Percentiles rank a stretch among this genome's conserved stretches.
phyloP scores from a whole-genome alignment of 139 green algal genomes.

The Haematococcus lacustris region DNA sequence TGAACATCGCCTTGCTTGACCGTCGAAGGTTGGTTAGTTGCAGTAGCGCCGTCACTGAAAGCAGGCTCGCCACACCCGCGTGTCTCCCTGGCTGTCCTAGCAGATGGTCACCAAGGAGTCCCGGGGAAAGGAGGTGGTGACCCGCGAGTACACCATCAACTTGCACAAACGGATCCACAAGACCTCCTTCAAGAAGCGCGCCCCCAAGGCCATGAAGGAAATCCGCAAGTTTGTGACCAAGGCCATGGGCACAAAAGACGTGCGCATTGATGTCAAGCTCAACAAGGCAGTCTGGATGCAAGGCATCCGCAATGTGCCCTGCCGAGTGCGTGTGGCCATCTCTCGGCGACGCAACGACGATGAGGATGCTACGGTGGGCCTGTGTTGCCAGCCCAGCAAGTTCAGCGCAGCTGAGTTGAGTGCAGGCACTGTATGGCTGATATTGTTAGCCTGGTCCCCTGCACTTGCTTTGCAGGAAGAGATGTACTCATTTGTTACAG shows the following conservation, averaged over 20 bases:
- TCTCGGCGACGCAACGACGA: slow-evolving; percentile 92
- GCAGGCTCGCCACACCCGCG: no score
- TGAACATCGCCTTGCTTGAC: no score
- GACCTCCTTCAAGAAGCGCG: slow-evolving; percentile 92
- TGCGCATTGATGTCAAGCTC: slow-evolving; percentile 95
- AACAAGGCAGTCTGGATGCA: slow-evolving; percentile 98
- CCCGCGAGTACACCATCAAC: slow-evolving; percentile 99
- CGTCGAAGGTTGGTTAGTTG: no score
- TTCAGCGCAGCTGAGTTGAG: no score
- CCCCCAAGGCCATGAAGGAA: slow-evolving; percentile 90
- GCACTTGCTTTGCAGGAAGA: slow-evolving; percentile 87
- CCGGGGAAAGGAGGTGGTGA: slow-evolving; percentile 71
- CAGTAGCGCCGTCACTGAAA: no score
- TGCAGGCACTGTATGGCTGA: no score
- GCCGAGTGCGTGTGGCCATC: slow-evolving; percentile 84
- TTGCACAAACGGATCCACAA: slow-evolving; percentile 89
- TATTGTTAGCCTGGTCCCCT: no score
- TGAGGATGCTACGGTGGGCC: slow-evolving; percentile 92
- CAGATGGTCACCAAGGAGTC: slow-evolving; percentile 62
- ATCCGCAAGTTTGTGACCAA: slow-evolving; percentile 93
- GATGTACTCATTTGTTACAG: slow-evolving; percentile 96
- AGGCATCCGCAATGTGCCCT: slow-evolving; percentile 91
- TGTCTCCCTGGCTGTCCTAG: no score
- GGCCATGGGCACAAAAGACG: slow-evolving; percentile 93
- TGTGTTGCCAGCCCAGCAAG: no score